phyloP scores from a whole-genome alignment of 129 eudicot species.

The Smallanthus sonchifolius region DNA sequence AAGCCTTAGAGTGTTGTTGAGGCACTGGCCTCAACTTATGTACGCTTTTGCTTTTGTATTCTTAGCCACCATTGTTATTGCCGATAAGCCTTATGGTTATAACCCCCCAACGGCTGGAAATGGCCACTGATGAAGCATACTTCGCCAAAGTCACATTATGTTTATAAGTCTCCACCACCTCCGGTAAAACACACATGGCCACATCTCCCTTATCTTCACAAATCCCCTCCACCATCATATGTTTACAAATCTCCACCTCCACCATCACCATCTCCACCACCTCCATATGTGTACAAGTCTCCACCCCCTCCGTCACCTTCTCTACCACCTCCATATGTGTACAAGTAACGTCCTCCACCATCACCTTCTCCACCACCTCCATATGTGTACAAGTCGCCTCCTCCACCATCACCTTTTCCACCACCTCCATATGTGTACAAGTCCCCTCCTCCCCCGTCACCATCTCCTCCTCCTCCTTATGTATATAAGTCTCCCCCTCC shows the following conservation, averaged over 20 bases:
- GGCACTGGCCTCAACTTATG: constrained; percentile 30
- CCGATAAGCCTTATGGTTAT: constrained; percentile 21
- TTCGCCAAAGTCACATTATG: neutral
- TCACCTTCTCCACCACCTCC: neutral
- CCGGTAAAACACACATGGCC: constrained; percentile 11
- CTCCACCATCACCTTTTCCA: constrained; percentile 1
- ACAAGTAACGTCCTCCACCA: neutral
- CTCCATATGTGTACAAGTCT: neutral
- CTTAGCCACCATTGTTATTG: constrained; percentile 13
- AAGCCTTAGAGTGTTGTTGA: constrained; percentile 13
- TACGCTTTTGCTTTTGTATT: constrained; percentile 17
- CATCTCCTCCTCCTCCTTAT: constrained; percentile 15
- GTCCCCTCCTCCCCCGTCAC: constrained; percentile 13
- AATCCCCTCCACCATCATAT: neutral
- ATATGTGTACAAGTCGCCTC: neutral
- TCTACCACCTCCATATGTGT: neutral
- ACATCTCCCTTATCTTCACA: constrained; percentile 14
- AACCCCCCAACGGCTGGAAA: constrained; percentile 11
- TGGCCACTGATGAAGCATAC: constrained; percentile 10
- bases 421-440: constrained; percentile 15
- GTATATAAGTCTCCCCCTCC: too few species aligned
- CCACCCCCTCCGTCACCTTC: constrained; percentile 11
- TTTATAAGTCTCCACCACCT: constrained; percentile 21
- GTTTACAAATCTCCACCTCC: constrained; percentile 14
- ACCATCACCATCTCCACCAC: neutral